Percentiles rank a stretch among this genome's conserved stretches.
phyloP scores from a whole-genome alignment of 106 monocot species.

The Acorus calamus region DNA sequence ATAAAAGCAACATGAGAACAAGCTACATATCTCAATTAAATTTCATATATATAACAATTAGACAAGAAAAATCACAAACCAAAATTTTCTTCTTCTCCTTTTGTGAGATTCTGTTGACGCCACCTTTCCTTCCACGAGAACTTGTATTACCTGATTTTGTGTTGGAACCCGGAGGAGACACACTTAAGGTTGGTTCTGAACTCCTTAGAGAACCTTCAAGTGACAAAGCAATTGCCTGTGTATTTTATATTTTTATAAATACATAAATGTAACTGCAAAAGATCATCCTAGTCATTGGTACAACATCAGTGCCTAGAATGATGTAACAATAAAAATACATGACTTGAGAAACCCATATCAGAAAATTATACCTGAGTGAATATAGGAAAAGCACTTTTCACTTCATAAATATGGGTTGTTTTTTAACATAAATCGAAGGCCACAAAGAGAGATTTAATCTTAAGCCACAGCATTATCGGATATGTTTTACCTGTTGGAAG shows the following conservation, averaged over 20 bases:
- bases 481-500: slow-evolving; percentile 39
- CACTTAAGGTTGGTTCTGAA: neutral
- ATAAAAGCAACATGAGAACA: neutral
- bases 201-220: slow-evolving; percentile 26
- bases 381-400: neutral
- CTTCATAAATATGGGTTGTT: neutral
- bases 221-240: slow-evolving; percentile 79
- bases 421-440: neutral
- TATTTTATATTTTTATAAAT: neutral
- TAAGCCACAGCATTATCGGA: too few species aligned
- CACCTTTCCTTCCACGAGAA: slow-evolving; percentile 10
- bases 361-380: too few species aligned
- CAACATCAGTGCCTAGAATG: too few species aligned
- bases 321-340: too few species aligned
- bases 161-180: slow-evolving; percentile 6
- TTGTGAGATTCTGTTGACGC: slow-evolving; percentile 1
- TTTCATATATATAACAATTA: neutral
- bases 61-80: slow-evolving; percentile 1
- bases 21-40: neutral
- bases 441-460: too few species aligned
- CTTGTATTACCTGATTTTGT: slow-evolving; percentile 8
- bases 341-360: too few species aligned
- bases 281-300: neutral
- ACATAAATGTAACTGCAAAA: neutral
- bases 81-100: slow-evolving; percentile 22